These are phyloP conservation scores for Plenodomus lindquistii DNA, from an alignment of 2,329 filamentous ascomycete genomes.

Conservation along the genomic window DNA sequence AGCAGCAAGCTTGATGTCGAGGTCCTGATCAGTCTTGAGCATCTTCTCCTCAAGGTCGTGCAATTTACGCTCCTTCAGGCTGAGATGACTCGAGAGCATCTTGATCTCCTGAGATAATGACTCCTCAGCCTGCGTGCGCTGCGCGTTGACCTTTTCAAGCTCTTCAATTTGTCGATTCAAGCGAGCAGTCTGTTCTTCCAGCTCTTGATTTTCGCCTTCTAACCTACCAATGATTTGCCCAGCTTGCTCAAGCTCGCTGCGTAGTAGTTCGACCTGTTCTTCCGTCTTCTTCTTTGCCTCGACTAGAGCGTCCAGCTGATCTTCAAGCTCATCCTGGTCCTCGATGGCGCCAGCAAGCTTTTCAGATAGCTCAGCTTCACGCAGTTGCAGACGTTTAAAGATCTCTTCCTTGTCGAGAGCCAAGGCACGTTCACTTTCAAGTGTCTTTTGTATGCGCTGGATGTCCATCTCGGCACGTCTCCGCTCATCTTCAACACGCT, in stretches of 20 bases:
- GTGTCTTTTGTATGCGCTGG: slow-evolving; percentile 84
- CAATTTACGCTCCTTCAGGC: slow-evolving; percentile 85
- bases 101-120: slow-evolving; percentile 81
- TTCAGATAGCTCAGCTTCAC: slow-evolving; percentile 90
- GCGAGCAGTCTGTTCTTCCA: slow-evolving; percentile 68
- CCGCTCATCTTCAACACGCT: slow-evolving; percentile 86
- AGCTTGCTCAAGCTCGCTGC: slow-evolving; percentile 87
- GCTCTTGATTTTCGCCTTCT: slow-evolving; percentile 80
- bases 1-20: slow-evolving; percentile 79
- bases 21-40: slow-evolving; percentile 82
- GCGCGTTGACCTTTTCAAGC: slow-evolving; percentile 69
- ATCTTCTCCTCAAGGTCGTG: slow-evolving; percentile 85
- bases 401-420: slow-evolving; percentile 99
- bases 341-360: slow-evolving; percentile 90
- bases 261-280: slow-evolving; percentile 76
- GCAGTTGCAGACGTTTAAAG: slow-evolving; percentile 89
- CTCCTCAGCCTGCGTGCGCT: slow-evolving; percentile 76
- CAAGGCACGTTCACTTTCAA: slow-evolving; percentile 94
- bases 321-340: slow-evolving; percentile 91
- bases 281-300: slow-evolving; percentile 88
- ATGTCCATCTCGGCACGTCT: slow-evolving; percentile 86
- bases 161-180: slow-evolving; percentile 74
- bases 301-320: slow-evolving; percentile 87
- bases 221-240: slow-evolving; percentile 82
- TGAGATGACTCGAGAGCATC: slow-evolving; percentile 87